Evolutionary conservation across 2,329 filamentous ascomycete species (phyloP), one percentile per base, ranked within the genome.

Genomic region (Fonsecaea erecta): DNA sequence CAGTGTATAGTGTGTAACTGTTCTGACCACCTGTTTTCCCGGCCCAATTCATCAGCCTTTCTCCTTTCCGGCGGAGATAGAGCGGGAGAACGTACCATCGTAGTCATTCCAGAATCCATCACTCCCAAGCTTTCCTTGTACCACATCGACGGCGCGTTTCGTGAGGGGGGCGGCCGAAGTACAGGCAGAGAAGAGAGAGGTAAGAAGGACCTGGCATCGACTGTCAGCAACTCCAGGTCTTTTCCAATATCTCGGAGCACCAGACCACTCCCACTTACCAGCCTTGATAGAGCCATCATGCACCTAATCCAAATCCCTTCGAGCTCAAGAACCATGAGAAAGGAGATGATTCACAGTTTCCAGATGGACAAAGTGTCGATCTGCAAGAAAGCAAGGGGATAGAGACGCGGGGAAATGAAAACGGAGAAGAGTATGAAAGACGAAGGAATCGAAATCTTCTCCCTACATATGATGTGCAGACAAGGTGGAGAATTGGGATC

Each of bases 1-100:
- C 75, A 14, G 62, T 70, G 64, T 76, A 75, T 67, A 73, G 71
- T 16, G 55, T 72, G 64, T 78, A 78, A 2, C 52, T 37, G 65
- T 77, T 76, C n/a, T 59, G 53, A 59, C 63, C 60, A 63, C 48
- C 72, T 75, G 48, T 61, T 62, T 32, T 37, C 16, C 46, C 40
- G 30, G 24, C 18, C 43, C 43, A 2, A 24, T 8, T 24, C 16
- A 52, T 65, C 21, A 66, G 63, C 28, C 35, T 14, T 34, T 37
- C 18, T 26, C 28, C 43, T 4, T 43, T 24, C 21, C 18, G 2
- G 12, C 8, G 5, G 18, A 12, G 32, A 8, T 7, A n/a, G 21
- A 30, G 14, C 51, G 14, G 21, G 46, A 14, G n/a, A 37, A 5
- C 65, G 35, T 21, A 71, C 69, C 69, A 43, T 71, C 69, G 60